Evolutionary conservation across 805 yeast genomes (phyloP).

Genomic region (Tetrapisispora namnaoensis): DNA sequence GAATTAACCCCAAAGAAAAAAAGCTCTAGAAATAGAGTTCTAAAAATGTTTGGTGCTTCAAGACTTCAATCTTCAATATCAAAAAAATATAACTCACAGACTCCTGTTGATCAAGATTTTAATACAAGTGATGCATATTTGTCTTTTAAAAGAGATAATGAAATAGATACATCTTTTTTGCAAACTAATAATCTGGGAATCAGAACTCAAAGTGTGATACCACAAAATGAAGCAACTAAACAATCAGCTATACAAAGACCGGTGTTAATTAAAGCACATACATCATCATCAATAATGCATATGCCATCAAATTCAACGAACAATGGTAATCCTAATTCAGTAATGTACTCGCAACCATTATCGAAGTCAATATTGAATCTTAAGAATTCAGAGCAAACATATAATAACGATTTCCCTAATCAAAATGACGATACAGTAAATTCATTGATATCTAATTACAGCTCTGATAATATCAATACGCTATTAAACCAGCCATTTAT

Average conservation of each 20-base stretch:
- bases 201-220: not conserved
- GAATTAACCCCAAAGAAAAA: constrained; percentile 15
- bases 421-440: not conserved
- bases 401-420: not conserved
- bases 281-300: not conserved
- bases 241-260: not conserved
- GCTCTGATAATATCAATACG: not conserved
- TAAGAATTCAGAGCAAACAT: not conserved
- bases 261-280: not conserved
- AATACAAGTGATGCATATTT: not conserved
- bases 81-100: not conserved
- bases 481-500: not conserved
- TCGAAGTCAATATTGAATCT: not conserved
- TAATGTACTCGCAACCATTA: not conserved
- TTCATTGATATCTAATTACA: not conserved
- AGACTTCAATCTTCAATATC: not conserved
- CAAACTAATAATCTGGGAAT: not conserved
- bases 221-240: not conserved
- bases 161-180: not conserved
- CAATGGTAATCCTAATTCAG: not conserved
- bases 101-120: not conserved
- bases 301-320: not conserved
- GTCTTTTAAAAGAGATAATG: not conserved
- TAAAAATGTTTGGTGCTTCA: constrained; percentile 23
- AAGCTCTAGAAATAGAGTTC: constrained; percentile 23